A percentile compares a stretch with the other conserved stretches of the same genome.
Conservation (phyloP, 306 rosid genomes). For the Cicer pinnatifidum region DNA sequence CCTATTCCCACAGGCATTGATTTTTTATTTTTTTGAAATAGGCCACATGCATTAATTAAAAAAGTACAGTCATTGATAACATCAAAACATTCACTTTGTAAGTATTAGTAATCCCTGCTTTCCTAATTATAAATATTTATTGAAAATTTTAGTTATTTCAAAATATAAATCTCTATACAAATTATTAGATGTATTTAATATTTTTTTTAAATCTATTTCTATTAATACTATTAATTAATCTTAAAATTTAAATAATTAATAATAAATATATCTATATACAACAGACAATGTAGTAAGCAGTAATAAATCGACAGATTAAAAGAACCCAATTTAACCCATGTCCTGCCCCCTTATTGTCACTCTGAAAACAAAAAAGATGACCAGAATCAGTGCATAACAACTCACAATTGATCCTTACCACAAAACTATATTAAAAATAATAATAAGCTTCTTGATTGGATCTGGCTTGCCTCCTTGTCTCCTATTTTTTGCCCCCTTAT, state of each 20-base stretch:
- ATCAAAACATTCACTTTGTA: conserved; percentile 11
- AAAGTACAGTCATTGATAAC: conserved; percentile 34
- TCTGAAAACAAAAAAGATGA: conserved; percentile 7
- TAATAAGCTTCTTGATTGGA: background rate
- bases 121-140: no score
- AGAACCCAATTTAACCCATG: background rate
- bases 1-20: conserved; percentile 36
- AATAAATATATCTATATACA: no score
- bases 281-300: no score
- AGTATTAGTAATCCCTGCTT: background rate
- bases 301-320: background rate
- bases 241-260: no score
- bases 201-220: no score
- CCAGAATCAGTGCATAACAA: conserved; percentile 1
- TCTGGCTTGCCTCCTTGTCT: conserved; percentile 26
- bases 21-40: no score
- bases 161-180: no score
- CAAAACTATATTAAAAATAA: background rate
- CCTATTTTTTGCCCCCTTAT: background rate
- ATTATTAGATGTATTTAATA: no score
- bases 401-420: conserved; percentile 12
- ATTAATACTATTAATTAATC: no score
- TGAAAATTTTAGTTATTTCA: no score
- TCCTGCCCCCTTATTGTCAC: conserved; percentile 2
- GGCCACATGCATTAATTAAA: conserved; percentile 28